phyloP scores from a whole-genome alignment of 2,329 filamentous ascomycete genomes.

The Setomelanomma holmii region DNA sequence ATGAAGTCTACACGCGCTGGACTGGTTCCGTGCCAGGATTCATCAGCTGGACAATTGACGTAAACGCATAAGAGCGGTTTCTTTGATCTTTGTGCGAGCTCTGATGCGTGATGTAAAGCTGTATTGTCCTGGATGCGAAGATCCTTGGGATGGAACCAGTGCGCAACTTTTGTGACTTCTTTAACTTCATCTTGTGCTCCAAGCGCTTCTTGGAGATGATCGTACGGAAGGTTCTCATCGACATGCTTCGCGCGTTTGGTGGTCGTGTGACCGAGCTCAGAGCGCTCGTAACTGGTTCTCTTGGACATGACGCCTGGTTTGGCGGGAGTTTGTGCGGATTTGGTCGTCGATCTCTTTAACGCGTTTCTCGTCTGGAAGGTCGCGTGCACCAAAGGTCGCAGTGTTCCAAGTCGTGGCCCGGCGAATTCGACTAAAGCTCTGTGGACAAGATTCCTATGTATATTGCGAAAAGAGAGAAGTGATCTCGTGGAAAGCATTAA shows the following conservation, averaged over 20 bases:
- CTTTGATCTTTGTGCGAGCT: conserved; percentile 54
- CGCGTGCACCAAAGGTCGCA: conserved; percentile 15
- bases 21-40: conserved; percentile 60
- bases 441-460: not conserved
- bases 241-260: conserved; percentile 60
- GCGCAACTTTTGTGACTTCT: conserved; percentile 52
- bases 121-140: conserved; percentile 59
- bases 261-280: conserved; percentile 52
- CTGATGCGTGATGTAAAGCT: conserved; percentile 55
- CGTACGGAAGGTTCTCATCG: conserved; percentile 54
- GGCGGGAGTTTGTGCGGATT: not conserved
- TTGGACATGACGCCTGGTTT: conserved; percentile 31
- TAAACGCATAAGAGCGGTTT: conserved; percentile 56
- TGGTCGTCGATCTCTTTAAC: conserved; percentile 11
- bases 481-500: conserved; percentile 20
- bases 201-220: conserved; percentile 50
- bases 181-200: conserved; percentile 48
- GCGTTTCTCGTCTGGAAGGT: conserved; percentile 13
- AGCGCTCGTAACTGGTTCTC: conserved; percentile 37
- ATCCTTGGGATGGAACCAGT: conserved; percentile 62
- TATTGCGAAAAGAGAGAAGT: not conserved
- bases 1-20: conserved; percentile 59
- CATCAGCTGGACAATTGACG: conserved; percentile 55
- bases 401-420: not conserved
- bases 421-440: not conserved